Base-by-base conservation (phyloP, 2,329 filamentous ascomycete species). In the Graphium sp. region DNA sequence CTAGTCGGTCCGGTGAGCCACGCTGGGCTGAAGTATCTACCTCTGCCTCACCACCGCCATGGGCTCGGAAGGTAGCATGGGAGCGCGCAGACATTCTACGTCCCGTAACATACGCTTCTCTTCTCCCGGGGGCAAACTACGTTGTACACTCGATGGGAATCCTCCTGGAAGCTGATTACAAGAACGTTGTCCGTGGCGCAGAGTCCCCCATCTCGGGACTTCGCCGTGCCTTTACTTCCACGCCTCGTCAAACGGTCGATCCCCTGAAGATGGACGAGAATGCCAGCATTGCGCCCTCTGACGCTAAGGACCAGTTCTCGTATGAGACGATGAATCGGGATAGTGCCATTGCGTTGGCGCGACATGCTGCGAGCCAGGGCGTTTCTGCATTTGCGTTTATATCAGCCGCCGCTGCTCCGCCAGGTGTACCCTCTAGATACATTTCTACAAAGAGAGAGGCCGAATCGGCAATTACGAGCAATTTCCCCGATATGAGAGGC, bases 281-380 rank as follows among this genome's bases (percentile, higher is more conserved):
- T 27, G 66, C 68, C 35, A 62, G 67, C 35, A 62, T 85, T 39
- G 62, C 65, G 39, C 66, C 74, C 1, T 61, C 72, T 29, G 74
- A 80, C 48, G 66, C 59, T 25, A 72, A 74, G 40, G 74, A 74
- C 16, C 79, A 89, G 53, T 62, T 93, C 42, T 94, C 87, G 12
- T 98, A 98, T 57, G 89, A 95, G 58, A 64, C 84, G 35, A 94
- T 98, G 83, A 98, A 98, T 56, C 70, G 89, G 32, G 87, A 95
- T 55, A 71, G 61, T 56, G 87, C 87, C 26, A 71, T 95, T 35
- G 67, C 76, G 31, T 64, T 94, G 10, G 89, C 87, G 10, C 72
- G 76, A 43, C 80, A 87, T 47, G 74, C 84, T 2, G 63, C 65
- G 16, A 56, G 56, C 19, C 68, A 71, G 34, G 62, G 70, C 20